phyloP scores from a whole-genome alignment of 805 yeast species.

The Kuraishia molischiana region DNA sequence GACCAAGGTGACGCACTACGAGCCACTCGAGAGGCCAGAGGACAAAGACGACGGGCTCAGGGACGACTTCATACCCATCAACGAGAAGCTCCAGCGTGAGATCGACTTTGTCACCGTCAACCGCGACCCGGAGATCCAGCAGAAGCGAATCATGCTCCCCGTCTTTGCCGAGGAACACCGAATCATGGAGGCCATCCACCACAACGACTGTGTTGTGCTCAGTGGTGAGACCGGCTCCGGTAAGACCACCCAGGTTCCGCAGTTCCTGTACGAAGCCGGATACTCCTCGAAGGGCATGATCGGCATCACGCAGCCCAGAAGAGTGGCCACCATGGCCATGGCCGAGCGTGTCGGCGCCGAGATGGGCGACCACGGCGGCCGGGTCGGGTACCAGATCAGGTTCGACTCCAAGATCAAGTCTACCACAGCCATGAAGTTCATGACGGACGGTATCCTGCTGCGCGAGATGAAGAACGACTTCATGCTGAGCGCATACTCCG shows the following conservation, averaged over 20 bases:
- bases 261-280: constrained; percentile 87
- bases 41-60: constrained; percentile 70
- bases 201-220: constrained; percentile 80
- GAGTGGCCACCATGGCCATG: constrained; percentile 93
- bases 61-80: constrained; percentile 48
- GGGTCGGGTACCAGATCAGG: constrained; percentile 76
- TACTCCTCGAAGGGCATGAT: constrained; percentile 93
- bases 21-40: constrained; percentile 52
- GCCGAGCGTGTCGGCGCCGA: constrained; percentile 72
- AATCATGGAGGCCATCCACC: constrained; percentile 92
- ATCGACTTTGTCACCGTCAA: constrained; percentile 61
- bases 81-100: constrained; percentile 42
- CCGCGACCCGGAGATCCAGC: constrained; percentile 59
- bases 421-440: constrained; percentile 70
- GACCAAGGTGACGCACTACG: constrained; percentile 40
- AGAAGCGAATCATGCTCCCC: constrained; percentile 64
- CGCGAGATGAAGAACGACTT: constrained; percentile 92
- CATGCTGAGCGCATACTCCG: constrained; percentile 70
- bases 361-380: constrained; percentile 58
- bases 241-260: constrained; percentile 97
- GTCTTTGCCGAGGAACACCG: constrained; percentile 85
- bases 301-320: constrained; percentile 92
- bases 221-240: constrained; percentile 99
- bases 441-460: constrained; percentile 91
- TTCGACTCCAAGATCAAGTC: constrained; percentile 61